Conservation (phyloP, 352 stramenopile species). For the Globisporangium sylvaticum region DNA sequence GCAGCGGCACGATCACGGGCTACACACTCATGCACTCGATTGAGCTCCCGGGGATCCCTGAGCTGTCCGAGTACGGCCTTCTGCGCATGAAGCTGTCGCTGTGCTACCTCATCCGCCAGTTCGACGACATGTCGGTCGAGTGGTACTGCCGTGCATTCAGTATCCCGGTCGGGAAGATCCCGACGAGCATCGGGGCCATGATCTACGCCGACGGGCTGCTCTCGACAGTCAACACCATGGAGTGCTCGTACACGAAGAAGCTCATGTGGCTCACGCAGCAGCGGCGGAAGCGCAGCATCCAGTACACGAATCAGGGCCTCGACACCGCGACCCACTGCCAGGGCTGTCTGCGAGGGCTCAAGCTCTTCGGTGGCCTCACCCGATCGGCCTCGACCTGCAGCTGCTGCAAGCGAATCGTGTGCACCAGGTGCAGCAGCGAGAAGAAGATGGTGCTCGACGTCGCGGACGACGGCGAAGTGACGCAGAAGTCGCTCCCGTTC, state of each 20-base stretch:
- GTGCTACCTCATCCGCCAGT: neutral
- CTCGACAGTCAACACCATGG: neutral
- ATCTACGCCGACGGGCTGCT: conserved; percentile 2
- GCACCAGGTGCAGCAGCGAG: too few species aligned
- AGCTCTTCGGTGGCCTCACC: neutral
- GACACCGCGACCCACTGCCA: neutral
- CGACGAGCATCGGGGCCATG: neutral
- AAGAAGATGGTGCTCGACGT: conserved; percentile 23
- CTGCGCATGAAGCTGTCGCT: neutral
- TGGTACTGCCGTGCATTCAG: neutral
- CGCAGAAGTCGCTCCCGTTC: conserved; percentile 49
- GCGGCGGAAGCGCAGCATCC: neutral
- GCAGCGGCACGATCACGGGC: conserved; percentile 24
- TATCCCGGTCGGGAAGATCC: neutral
- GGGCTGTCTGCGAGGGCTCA: neutral
- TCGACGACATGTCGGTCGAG: neutral
- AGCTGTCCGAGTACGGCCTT: neutral
- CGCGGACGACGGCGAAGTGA: conserved; percentile 25
- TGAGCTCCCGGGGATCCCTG: conserved; percentile 14
- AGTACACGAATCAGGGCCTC: neutral
- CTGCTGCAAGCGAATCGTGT: too few species aligned
- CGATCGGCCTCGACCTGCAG: too few species aligned
- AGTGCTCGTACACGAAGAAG: conserved; percentile 10
- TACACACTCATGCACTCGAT: conserved; percentile 42
- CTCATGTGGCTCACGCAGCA: conserved; percentile 3